These are phyloP conservation scores for Penicillium pancosmium DNA, from an alignment of 495 filamentous ascomycete species.

Conservation along the genomic window DNA sequence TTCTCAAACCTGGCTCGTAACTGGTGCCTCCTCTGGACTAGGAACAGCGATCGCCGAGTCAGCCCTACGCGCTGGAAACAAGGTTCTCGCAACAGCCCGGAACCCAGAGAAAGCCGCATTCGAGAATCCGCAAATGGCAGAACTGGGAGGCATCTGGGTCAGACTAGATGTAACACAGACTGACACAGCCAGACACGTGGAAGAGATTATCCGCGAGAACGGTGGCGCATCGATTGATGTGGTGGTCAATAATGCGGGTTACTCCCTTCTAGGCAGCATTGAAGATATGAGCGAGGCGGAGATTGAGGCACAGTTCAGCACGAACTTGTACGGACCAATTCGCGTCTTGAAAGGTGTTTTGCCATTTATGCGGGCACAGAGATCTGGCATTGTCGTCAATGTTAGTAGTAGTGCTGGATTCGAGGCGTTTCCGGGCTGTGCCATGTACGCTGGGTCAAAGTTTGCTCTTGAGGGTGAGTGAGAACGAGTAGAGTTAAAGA, in stretches of 20 bases:
- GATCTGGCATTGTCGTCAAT: constrained; percentile 47
- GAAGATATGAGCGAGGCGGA: constrained; percentile 31
- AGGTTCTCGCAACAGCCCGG: constrained; percentile 60
- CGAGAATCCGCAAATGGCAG: constrained; percentile 25
- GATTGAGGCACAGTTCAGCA: constrained; percentile 24
- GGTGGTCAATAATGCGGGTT: constrained; percentile 39
- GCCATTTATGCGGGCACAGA: constrained; percentile 48
- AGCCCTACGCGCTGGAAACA: constrained; percentile 51
- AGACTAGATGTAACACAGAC: constrained; percentile 47
- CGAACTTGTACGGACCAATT: constrained; percentile 54
- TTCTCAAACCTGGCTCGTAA: constrained; percentile 53
- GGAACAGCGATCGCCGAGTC: constrained; percentile 48
- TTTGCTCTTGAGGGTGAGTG: constrained; percentile 50
- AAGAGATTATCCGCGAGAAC: constrained; percentile 15
- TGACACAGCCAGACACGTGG: constrained; percentile 23
- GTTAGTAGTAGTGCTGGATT: constrained; percentile 51
- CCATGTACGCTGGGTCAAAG: constrained; percentile 56
- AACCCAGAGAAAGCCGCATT: constrained; percentile 39
- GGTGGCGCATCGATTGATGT: constrained; percentile 25
- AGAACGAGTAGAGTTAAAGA: background rate
- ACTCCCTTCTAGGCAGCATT: constrained; percentile 26
- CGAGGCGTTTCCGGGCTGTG: constrained; percentile 39
- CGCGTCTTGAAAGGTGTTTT: constrained; percentile 48
- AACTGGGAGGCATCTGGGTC: constrained; percentile 30
- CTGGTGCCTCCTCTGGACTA: constrained; percentile 56